A percentile compares a stretch with the other conserved stretches of the same genome.
These are phyloP conservation scores for Penicillium subrubescens DNA, from an alignment of 495 filamentous ascomycete genomes.

Conservation along the genomic window DNA sequence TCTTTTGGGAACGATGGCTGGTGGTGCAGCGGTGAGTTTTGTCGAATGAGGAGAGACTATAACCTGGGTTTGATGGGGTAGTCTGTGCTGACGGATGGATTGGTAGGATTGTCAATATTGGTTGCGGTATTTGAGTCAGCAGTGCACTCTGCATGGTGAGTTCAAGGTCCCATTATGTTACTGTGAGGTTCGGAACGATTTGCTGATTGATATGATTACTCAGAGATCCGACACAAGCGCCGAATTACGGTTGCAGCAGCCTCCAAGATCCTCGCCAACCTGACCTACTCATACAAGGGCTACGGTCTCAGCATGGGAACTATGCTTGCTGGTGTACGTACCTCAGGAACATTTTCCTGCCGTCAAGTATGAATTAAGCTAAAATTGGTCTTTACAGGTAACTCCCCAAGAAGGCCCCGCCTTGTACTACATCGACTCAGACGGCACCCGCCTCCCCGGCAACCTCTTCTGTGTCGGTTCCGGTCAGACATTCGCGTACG, in stretches of 20 bases:
- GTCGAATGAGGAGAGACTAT: background rate
- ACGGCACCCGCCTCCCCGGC: slow-evolving; percentile 88
- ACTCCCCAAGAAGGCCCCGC: slow-evolving; percentile 95
- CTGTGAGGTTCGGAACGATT: background rate
- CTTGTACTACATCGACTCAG: slow-evolving; percentile 98
- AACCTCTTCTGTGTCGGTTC: slow-evolving; percentile 98
- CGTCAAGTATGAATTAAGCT: background rate
- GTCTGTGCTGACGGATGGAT: slow-evolving; percentile 17
- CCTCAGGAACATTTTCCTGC: background rate
- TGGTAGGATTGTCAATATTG: slow-evolving; percentile 96
- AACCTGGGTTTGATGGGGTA: background rate
- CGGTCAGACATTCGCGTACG: slow-evolving; percentile 98
- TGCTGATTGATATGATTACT: slow-evolving; percentile 7
- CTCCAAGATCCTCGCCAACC: slow-evolving; percentile 96
- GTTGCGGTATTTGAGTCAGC: slow-evolving; percentile 97
- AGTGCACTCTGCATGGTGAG: slow-evolving; percentile 89
- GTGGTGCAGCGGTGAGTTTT: slow-evolving; percentile 81
- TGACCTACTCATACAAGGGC: slow-evolving; percentile 97
- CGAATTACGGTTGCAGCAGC: slow-evolving; percentile 96
- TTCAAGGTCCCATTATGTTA: too few species aligned
- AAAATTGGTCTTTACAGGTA: slow-evolving; percentile 31
- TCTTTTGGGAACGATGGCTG: slow-evolving; percentile 96
- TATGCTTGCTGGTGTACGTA: slow-evolving; percentile 90
- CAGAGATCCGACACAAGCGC: slow-evolving; percentile 94
- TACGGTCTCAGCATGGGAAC: slow-evolving; percentile 98